Base-by-base conservation (phyloP, 2,329 filamentous ascomycete species). In the Colletotrichum cordylinicola region DNA sequence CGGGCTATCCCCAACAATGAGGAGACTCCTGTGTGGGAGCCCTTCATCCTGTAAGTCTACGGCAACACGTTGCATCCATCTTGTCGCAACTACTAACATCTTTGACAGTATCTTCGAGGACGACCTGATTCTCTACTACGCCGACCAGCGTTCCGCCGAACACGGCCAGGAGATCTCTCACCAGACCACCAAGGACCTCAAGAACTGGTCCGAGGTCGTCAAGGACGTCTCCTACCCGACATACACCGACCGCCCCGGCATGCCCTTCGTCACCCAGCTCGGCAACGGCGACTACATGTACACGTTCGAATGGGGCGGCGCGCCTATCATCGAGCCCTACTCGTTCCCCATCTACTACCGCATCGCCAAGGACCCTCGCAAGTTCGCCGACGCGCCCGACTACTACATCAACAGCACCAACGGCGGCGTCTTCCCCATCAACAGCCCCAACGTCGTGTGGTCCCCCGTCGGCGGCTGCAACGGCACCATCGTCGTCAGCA, bases 21-120 rank as follows among this genome's bases (percentile, higher is more conserved):
- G 2, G 82, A 91, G 48, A 93, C 92, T 0, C 92, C 93, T 1
- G 91, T 95, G 24, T 95, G 93, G 93, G 94, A 95, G 82, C 93
- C 93, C 0, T 94, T 93, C 82, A 83, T 95, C 56, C 80, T 91
- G 82, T 84, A 74, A 76, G 82, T 78, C 39, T 37, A 31, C 29
- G 5, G 5, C 16, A 33, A 13, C 18, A 6, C 13, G n/a, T 61
- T 1, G 13, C 7, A 24, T 18, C 0, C 9, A 8, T 18, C 2
- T 3, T 29, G 13, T n/a, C 4, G 15, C 8, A 21, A 8, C 2
- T 7, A 15, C 72, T 77, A 31, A 80, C 12, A 9, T 3, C 0
- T 2, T 4, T 29, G 6, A 2, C 62, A 88, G 89, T 81, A 85
- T 88, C 60, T 88, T 92, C 81, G 84, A 93, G 72, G 87, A 90